A percentile compares a stretch with the other conserved stretches of the same genome.
These are phyloP conservation scores for Oleoguttula mirabilis DNA, from an alignment of 495 filamentous ascomycete genomes.

Conservation along the genomic window DNA sequence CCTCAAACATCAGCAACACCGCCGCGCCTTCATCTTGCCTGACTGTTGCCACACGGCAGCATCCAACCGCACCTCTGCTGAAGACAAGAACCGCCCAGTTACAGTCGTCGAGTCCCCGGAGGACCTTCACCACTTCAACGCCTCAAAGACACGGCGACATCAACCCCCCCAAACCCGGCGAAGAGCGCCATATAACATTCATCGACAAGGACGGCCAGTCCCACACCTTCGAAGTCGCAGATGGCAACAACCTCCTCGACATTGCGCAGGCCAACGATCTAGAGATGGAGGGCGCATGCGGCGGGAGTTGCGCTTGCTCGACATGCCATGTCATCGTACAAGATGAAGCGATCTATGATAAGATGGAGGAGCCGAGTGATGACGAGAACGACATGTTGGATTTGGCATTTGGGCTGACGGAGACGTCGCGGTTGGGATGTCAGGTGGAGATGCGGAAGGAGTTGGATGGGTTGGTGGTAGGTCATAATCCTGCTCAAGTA, in stretches of 20 bases:
- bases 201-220: slow-evolving; percentile 80
- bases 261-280: slow-evolving; percentile 90
- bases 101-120: too few species aligned
- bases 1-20: too few species aligned
- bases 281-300: slow-evolving; percentile 97
- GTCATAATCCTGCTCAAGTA: neutral
- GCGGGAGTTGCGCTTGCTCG: slow-evolving; percentile 90
- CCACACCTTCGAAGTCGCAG: slow-evolving; percentile 63
- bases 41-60: too few species aligned
- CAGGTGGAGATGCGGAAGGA: slow-evolving; percentile 87
- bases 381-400: slow-evolving; percentile 99
- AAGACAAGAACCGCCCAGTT: too few species aligned
- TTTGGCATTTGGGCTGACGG: slow-evolving; percentile 86
- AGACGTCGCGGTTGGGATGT: slow-evolving; percentile 91
- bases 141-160: slow-evolving; percentile 61
- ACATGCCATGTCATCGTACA: slow-evolving; percentile 94
- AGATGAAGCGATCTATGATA: slow-evolving; percentile 72
- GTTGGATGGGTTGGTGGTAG: slow-evolving; percentile 70
- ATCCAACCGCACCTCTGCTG: too few species aligned
- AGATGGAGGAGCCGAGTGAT: slow-evolving; percentile 77
- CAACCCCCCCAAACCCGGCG: slow-evolving; percentile 74
- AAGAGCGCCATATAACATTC: slow-evolving; percentile 90
- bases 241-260: slow-evolving; percentile 84
- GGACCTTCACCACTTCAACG: slow-evolving; percentile 61
- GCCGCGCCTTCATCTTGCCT: too few species aligned